Conservation (phyloP, 148 eudicot species). For the Diospyros lotus region DNA sequence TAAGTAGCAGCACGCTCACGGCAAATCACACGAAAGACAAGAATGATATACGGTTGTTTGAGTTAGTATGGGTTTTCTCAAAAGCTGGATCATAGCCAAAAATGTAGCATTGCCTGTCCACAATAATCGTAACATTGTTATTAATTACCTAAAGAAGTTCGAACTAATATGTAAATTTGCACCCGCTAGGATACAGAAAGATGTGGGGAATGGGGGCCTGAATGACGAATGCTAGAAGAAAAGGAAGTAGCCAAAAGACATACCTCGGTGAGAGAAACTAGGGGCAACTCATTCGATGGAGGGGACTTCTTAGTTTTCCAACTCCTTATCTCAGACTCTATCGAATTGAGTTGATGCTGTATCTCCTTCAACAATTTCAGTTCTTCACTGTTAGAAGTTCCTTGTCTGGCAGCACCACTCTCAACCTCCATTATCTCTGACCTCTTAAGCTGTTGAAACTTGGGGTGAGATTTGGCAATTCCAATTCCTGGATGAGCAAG, state of each 20-base stretch:
- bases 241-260: slow-evolving; percentile 4
- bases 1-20: background rate
- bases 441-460: slow-evolving; percentile 38
- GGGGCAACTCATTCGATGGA: slow-evolving; percentile 26
- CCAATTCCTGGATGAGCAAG: slow-evolving; percentile 29
- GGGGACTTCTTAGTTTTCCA: slow-evolving; percentile 35
- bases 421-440: slow-evolving; percentile 60
- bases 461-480: slow-evolving; percentile 28
- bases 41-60: background rate
- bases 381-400: slow-evolving; percentile 33
- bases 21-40: background rate
- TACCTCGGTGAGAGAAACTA: slow-evolving; percentile 63
- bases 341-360: slow-evolving; percentile 45
- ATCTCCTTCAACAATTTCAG: slow-evolving; percentile 61
- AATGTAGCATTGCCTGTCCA: slow-evolving; percentile 71
- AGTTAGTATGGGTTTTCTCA: background rate
- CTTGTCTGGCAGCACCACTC: slow-evolving; percentile 26
- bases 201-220: background rate
- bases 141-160: background rate
- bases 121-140: background rate
- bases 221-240: background rate
- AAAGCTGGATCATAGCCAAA: slow-evolving; percentile 47
- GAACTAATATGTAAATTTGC: too few relatives aligned
- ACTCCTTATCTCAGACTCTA: slow-evolving; percentile 56
- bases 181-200: background rate